Base-by-base conservation (phyloP, 305 asterid genomes). In the Andrographis paniculata region DNA sequence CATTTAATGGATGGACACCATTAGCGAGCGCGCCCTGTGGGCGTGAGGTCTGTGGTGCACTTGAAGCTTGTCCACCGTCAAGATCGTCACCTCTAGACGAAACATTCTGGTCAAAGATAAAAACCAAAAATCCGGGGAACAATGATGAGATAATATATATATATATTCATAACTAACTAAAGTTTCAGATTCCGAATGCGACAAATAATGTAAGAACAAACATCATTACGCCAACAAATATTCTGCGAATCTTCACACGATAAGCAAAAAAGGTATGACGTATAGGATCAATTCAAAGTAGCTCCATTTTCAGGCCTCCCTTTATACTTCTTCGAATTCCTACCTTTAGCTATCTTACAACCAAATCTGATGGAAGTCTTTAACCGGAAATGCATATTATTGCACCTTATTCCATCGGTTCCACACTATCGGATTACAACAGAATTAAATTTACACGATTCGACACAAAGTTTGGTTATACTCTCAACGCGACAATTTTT, bases 11-110 rank as follows among this genome's bases (percentile, higher is more conserved):
- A 40, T 48, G 66, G 57, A 37, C 68, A 44, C 71, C 77, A 31
- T 64, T 55, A 62, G 61, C 68, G 56, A 42, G 60, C 24, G 45
- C 24, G 51, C 45, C 62, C 52, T 10, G 58, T 58, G 62, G 64
- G 44, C 44, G 27, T 54, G 67, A 50, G 60, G 46, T 41, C 37
- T 61, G 50, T 44, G 59, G 68, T 54, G 48, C 65, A 56, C 68
- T 72, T 54, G 70, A 68, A 54, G 58, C 67, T 68, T 66, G 80
- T 53, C 61, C 83, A 14, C 46, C 80, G 23, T 78, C 82, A 55
- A 37, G 48, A n/a, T n/a, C 94, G 58, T 82, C 87, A 38, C 40
- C 77, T 73, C 66, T 70, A 27, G 67, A 57, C 68, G 76, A 64
- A 53, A 65, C 56, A 61, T 69, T 74, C 97, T 85, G 72, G 54